Evolutionary conservation across 1,284 basidiomycete species (phyloP), one percentile per base, ranked within the genome.

Genomic region (Trametes versicolor): DNA sequence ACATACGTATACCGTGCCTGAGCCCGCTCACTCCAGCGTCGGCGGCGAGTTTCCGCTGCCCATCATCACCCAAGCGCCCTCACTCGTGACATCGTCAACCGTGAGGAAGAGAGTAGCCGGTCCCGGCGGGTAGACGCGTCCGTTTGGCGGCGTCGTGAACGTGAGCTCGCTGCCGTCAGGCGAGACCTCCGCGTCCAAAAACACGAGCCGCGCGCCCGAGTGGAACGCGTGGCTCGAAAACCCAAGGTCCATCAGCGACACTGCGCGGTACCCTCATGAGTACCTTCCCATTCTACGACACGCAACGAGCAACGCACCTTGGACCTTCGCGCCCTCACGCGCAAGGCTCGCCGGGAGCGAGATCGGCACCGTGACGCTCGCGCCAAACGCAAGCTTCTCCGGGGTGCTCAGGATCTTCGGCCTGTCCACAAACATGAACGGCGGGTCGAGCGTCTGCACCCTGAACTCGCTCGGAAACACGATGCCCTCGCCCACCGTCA

Each of bases 381-480:
- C 71, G 41, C 78, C 78, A 72, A 83, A 86, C 15, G 65, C 73
- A 21, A 85, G 72, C 60, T 78, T 80, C 52, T 68, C 68, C 1
- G 83, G 82, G 3, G 78, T 67, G 27, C 73, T 77, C 23, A 71
- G 68, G 52, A 81, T 72, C 7, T 67, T 71, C 1, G 83, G 84
- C 19, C 83, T 79, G 1, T 67, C 63, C 21, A 77, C 68, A 41
- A 74, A 74, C 71, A 79, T 78, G 76, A 79, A 84, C 1, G 84
- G 83, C 25, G 92, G 91, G 75, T 90, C 93, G 82, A 94, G 94
- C 62, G 85, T 81, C 78, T 96, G 93, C 19, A 93, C 87, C 51
- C 89, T 87, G 75, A 95, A 96, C 75, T 94, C 92, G 6, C 94
- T 95, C 49, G 88, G 85, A 79, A 90, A 96, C 67, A 77, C 81